Evolutionary conservation across 2,329 filamentous ascomycete species (phyloP), one percentile per base, ranked within the genome.

Genomic region (Pseudocercospora fuligena): DNA sequence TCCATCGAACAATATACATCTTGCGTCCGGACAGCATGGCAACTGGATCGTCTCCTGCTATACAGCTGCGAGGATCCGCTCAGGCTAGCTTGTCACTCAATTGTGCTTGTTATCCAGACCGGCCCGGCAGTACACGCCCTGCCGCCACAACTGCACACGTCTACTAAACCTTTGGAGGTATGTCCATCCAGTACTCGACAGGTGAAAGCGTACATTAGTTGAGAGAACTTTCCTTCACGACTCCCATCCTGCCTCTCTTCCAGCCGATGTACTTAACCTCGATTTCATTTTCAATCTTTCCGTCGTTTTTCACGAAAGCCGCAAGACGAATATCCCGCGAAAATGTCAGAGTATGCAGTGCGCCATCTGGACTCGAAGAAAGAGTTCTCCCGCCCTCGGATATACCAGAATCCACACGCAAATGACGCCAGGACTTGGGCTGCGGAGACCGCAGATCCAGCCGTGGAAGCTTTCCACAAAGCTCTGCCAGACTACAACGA

Each of bases 401-500:
- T 72, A n/a, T 62, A 73, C 4, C 8, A 69, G 36, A 75, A 75
- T 53, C 47, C 64, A 3, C 56, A 66, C 47, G 16, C 60, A n/a
- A 53, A 53, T 12, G 25, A 58, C 7, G 33, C 40, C 23, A 19
- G 25, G 40, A 19, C 46, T 36, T 56, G 31, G 43, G 57, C 27
- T 6, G 47, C 27, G 1, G 54, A 68, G 3, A 49, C 27, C 25
- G 36, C 56, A 3, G 69, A 74, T 53, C 63, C 72, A 25, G 67
- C 60, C 5, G 61, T 75, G 11, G 71, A 75, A 51, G 64, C 66
- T 7, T 90, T 92, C 75, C 90, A 92, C 72, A 73, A 79, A 31
- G 80, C 78, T 1, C 81, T 92, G 1, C 88, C 88, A 1, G 77
- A 80, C 46, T 91, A 89, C 73, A 74, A 78, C 5, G 77, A 79